phyloP scores from a whole-genome alignment of 2,329 filamentous ascomycete species.

The Nemania sp. region DNA sequence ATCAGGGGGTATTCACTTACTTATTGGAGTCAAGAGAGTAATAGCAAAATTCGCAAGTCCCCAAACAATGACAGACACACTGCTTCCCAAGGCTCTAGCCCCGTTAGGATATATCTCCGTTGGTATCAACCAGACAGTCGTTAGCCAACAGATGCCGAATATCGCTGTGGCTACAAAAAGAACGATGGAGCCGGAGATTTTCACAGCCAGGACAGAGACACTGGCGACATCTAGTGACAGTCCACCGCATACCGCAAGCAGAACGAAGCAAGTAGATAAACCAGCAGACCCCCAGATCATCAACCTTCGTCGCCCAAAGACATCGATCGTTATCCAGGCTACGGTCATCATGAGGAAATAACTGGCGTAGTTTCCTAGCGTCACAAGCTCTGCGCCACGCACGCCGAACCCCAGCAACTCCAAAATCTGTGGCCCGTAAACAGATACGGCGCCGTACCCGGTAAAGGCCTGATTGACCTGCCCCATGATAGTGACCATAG shows the following conservation, averaged over 20 bases:
- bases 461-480: slow-evolving; percentile 65
- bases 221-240: slow-evolving; percentile 48
- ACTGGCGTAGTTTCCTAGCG: slow-evolving; percentile 63
- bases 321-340: slow-evolving; percentile 63
- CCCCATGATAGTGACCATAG: slow-evolving; percentile 64
- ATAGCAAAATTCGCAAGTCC: slow-evolving; percentile 62
- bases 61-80: slow-evolving; percentile 60
- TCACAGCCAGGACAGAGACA: slow-evolving; percentile 48
- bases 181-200: slow-evolving; percentile 55
- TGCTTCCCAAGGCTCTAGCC: slow-evolving; percentile 58
- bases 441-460: slow-evolving; percentile 62
- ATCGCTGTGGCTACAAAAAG: slow-evolving; percentile 63
- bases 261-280: slow-evolving; percentile 53
- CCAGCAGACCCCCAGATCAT: slow-evolving; percentile 57
- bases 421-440: slow-evolving; percentile 68
- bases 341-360: slow-evolving; percentile 66
- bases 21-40: slow-evolving; percentile 60
- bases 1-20: slow-evolving; percentile 24
- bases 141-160: slow-evolving; percentile 64
- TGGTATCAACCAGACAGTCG: slow-evolving; percentile 63
- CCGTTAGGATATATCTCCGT: slow-evolving; percentile 62
- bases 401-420: slow-evolving; percentile 61
- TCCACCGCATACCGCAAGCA: slow-evolving; percentile 56
- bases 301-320: slow-evolving; percentile 56
- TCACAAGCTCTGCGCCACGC: slow-evolving; percentile 57